A percentile compares a stretch with the other conserved stretches of the same genome.
Evolutionary conservation across 2,329 filamentous ascomycete genomes (phyloP).

Genomic region (Claviceps lovelessii): DNA sequence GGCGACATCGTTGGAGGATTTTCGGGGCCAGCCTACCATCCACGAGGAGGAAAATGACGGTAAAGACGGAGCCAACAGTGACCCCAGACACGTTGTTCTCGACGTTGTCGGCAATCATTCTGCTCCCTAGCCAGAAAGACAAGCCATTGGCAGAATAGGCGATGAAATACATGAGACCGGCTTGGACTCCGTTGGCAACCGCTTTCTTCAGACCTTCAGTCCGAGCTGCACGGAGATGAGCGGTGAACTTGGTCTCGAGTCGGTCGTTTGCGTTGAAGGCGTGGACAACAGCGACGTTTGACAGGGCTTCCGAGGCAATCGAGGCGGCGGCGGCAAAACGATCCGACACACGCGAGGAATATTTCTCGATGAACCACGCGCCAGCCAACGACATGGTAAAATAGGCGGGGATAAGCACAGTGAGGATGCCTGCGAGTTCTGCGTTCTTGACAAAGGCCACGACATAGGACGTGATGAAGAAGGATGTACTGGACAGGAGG

Average conservation of each 20-base stretch:
- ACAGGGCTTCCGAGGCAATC: slow-evolving; percentile 40
- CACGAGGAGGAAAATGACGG: slow-evolving; percentile 39
- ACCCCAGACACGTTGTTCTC: slow-evolving; percentile 18
- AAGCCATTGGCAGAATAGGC: slow-evolving; percentile 50
- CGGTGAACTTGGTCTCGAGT: slow-evolving; percentile 27
- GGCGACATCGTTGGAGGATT: background rate
- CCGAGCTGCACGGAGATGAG: slow-evolving; percentile 30
- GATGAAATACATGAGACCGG: slow-evolving; percentile 52
- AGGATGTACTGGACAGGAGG: slow-evolving; percentile 29
- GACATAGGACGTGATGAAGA: slow-evolving; percentile 40
- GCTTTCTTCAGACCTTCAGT: slow-evolving; percentile 41
- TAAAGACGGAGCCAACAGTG: slow-evolving; percentile 34
- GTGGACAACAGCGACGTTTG: slow-evolving; percentile 23
- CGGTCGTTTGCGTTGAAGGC: slow-evolving; percentile 38
- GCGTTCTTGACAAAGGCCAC: slow-evolving; percentile 32
- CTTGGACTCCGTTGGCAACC: slow-evolving; percentile 37
- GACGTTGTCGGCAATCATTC: slow-evolving; percentile 20
- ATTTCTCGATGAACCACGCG: slow-evolving; percentile 34
- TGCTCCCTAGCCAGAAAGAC: slow-evolving; percentile 52
- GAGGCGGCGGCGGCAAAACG: slow-evolving; percentile 35
- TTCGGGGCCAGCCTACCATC: slow-evolving; percentile 23
- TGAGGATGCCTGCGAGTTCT: slow-evolving; percentile 41
- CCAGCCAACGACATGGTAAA: slow-evolving; percentile 39
- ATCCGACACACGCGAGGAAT: slow-evolving; percentile 27
- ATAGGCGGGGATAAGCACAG: slow-evolving; percentile 41